Evolutionary conservation across 1,139 yeast genomes (phyloP).

Genomic region (Blastobotrys aristatus): DNA sequence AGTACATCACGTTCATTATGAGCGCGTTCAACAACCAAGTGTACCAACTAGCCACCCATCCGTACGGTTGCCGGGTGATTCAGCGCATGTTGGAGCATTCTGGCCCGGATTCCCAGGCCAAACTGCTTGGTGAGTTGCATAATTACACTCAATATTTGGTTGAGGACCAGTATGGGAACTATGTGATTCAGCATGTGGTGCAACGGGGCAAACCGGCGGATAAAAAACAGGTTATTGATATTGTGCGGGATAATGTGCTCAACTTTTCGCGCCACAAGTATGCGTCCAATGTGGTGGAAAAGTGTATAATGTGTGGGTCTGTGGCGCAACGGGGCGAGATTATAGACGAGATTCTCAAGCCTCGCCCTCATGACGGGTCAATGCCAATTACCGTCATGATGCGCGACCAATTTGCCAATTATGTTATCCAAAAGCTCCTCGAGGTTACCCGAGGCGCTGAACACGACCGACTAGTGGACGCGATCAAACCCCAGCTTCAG

Average conservation of each 20-base stretch:
- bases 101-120: slow-evolving; percentile 51
- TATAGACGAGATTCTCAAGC: slow-evolving; percentile 55
- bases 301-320: slow-evolving; percentile 74
- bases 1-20: slow-evolving; percentile 63
- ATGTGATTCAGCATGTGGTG: slow-evolving; percentile 91
- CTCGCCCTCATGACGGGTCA: slow-evolving; percentile 32
- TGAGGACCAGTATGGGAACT: slow-evolving; percentile 96
- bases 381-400: slow-evolving; percentile 58
- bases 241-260: slow-evolving; percentile 58
- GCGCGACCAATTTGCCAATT: slow-evolving; percentile 96
- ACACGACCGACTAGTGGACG: slow-evolving; percentile 35
- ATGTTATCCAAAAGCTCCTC: slow-evolving; percentile 90
- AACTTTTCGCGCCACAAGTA: slow-evolving; percentile 89
- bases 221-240: slow-evolving; percentile 45
- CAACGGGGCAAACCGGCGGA: slow-evolving; percentile 66
- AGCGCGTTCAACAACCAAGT: slow-evolving; percentile 73
- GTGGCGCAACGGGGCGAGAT: slow-evolving; percentile 56
- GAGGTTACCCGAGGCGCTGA: slow-evolving; percentile 67
- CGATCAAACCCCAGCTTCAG: slow-evolving; percentile 39
- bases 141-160: slow-evolving; percentile 70
- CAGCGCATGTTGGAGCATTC: slow-evolving; percentile 85
- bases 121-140: slow-evolving; percentile 62
- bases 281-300: slow-evolving; percentile 96
- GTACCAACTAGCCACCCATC: slow-evolving; percentile 86
- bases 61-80: slow-evolving; percentile 95